phyloP scores from a whole-genome alignment of 208 protist species.

The Blastocrithidia nonstop region DNA sequence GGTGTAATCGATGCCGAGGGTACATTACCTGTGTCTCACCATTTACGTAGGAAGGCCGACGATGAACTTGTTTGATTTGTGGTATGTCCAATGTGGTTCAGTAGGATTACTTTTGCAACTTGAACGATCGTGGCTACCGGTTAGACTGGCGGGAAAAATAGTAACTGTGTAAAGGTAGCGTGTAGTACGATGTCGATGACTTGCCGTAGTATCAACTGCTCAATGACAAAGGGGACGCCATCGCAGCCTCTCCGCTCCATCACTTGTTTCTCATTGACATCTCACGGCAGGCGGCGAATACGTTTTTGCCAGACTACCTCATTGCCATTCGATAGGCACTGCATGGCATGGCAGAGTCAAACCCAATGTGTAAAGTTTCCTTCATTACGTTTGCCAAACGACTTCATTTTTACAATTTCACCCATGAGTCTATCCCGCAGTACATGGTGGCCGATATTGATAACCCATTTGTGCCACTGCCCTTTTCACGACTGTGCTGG shows the following conservation, averaged over 20 bases:
- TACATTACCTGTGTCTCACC: constrained; percentile 82
- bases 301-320: constrained; percentile 60
- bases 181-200: constrained; percentile 81
- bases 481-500: constrained; percentile 81
- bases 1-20: constrained; percentile 87
- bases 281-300: constrained; percentile 31
- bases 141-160: constrained; percentile 35
- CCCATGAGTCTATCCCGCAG: constrained; percentile 57
- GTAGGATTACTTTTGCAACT: constrained; percentile 67
- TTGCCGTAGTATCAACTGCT: constrained; percentile 58
- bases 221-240: constrained; percentile 23
- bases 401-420: constrained; percentile 85
- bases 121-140: constrained; percentile 54
- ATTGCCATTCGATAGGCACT: constrained; percentile 40
- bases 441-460: constrained; percentile 69
- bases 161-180: constrained; percentile 53
- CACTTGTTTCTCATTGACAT: constrained; percentile 79
- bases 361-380: constrained; percentile 56
- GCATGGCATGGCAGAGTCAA: constrained; percentile 49
- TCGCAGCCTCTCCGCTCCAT: constrained; percentile 48
- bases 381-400: constrained; percentile 81
- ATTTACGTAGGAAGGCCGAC: constrained; percentile 76
- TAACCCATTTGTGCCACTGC: constrained; percentile 82
- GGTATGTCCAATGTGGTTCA: constrained; percentile 58
- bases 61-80: constrained; percentile 86